Percentiles rank a stretch among this genome's conserved stretches.
Evolutionary conservation across 495 filamentous ascomycete species (phyloP).

Genomic region (Xylaria telfairii): DNA sequence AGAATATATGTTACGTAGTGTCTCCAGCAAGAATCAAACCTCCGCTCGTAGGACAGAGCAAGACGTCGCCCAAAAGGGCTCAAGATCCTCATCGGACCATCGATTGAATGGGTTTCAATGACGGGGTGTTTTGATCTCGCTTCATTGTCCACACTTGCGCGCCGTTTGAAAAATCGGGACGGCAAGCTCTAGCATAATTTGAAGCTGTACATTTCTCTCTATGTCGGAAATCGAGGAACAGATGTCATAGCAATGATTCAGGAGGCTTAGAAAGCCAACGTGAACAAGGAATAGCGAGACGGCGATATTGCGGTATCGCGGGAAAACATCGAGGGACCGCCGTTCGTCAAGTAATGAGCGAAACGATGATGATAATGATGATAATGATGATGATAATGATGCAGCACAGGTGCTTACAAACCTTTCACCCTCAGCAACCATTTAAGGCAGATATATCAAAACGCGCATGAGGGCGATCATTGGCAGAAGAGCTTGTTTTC

Average conservation of each 20-base stretch:
- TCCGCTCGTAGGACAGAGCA: conserved; percentile 35
- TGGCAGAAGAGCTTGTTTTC: neutral
- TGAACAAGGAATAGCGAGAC: neutral
- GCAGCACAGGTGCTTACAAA: neutral
- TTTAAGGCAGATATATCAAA: neutral
- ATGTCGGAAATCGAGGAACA: neutral
- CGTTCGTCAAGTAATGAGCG: neutral
- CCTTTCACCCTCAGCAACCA: neutral
- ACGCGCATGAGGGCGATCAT: neutral
- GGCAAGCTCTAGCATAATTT: conserved; percentile 61
- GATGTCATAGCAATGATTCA: neutral
- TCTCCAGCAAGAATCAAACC: conserved; percentile 41
- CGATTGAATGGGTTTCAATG: conserved; percentile 27
- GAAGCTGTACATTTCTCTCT: conserved; percentile 40
- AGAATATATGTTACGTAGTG: conserved; percentile 23
- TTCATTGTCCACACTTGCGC: conserved; percentile 62
- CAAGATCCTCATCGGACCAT: conserved; percentile 25
- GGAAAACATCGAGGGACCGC: neutral
- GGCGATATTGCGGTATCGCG: neutral
- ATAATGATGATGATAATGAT: neutral
- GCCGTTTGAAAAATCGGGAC: conserved; percentile 48
- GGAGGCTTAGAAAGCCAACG: neutral
- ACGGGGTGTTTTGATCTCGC: conserved; percentile 45
- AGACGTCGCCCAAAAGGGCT: conserved; percentile 30
- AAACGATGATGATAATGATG: neutral